Evolutionary conservation across 768 basidiomycete species (phyloP).

Genomic region (Suillus bovinus): DNA sequence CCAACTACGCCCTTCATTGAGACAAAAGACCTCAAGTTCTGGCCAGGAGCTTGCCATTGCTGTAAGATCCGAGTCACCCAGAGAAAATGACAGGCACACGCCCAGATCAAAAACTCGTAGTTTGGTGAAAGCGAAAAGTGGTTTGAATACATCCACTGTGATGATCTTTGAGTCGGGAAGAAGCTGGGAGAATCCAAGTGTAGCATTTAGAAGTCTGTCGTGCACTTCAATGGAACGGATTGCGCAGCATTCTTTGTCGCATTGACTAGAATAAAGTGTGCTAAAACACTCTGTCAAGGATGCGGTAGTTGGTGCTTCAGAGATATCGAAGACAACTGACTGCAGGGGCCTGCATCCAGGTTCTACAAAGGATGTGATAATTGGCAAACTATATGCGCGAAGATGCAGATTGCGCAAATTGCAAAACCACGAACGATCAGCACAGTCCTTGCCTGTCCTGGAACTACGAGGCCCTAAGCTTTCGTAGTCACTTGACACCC

Average conservation of each 20-base stretch:
- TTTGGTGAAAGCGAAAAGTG: conserved; percentile 6
- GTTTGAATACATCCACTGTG: neutral
- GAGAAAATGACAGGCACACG: conserved; percentile 5
- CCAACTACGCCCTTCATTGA: conserved; percentile 5
- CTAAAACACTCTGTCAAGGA: conserved; percentile 6
- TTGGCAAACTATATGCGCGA: neutral
- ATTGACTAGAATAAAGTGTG: neutral
- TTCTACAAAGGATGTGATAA: neutral
- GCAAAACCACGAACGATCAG: neutral
- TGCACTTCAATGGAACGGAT: neutral
- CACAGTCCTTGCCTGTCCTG: neutral
- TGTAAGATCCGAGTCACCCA: conserved; percentile 2
- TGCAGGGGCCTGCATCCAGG: conserved; percentile 2
- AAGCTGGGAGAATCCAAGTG: neutral
- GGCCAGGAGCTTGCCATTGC: conserved; percentile 6
- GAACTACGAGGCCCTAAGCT: neutral
- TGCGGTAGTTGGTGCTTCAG: neutral
- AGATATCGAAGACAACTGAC: conserved; percentile 3
- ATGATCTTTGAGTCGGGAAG: neutral
- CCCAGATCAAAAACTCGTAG: conserved; percentile 5
- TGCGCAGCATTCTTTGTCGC: neutral
- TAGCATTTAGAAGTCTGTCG: neutral
- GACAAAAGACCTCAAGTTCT: conserved; percentile 3
- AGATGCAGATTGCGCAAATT: neutral
- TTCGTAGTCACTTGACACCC: neutral